These are phyloP conservation scores for Fraxinus sp. DNA, from an alignment of 305 asterid species.

Conservation along the genomic window DNA sequence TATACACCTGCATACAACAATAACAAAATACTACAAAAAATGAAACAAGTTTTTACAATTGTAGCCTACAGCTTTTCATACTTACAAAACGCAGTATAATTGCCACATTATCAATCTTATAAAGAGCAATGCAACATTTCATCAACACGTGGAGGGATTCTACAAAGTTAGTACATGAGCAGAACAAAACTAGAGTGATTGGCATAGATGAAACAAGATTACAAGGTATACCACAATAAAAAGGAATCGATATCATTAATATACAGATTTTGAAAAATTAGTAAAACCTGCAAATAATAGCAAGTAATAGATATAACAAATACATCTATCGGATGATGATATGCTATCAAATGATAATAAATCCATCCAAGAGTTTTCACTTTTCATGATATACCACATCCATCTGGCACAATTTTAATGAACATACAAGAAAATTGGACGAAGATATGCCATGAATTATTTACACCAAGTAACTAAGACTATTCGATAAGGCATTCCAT, in stretches of 20 bases:
- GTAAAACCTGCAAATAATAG: neutral
- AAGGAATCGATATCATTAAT: neutral
- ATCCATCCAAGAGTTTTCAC: neutral
- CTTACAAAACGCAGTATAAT: neutral
- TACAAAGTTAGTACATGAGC: neutral
- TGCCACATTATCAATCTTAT: neutral
- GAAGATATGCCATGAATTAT: neutral
- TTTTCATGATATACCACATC: neutral
- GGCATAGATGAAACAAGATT: neutral
- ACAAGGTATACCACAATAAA: neutral
- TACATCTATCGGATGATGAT: neutral
- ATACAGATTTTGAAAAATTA: neutral
- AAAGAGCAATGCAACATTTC: neutral
- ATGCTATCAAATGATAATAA: neutral
- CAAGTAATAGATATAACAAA: neutral
- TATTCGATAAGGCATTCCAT: neutral
- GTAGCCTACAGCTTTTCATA: neutral
- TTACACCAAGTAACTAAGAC: neutral
- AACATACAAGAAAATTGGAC: neutral
- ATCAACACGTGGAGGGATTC: neutral
- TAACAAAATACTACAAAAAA: neutral
- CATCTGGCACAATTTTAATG: neutral
- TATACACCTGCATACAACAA: neutral
- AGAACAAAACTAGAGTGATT: neutral
- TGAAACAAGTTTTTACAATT: neutral